Conservation (phyloP, 2,329 filamentous ascomycete genomes). For the Cladosporium velox region DNA sequence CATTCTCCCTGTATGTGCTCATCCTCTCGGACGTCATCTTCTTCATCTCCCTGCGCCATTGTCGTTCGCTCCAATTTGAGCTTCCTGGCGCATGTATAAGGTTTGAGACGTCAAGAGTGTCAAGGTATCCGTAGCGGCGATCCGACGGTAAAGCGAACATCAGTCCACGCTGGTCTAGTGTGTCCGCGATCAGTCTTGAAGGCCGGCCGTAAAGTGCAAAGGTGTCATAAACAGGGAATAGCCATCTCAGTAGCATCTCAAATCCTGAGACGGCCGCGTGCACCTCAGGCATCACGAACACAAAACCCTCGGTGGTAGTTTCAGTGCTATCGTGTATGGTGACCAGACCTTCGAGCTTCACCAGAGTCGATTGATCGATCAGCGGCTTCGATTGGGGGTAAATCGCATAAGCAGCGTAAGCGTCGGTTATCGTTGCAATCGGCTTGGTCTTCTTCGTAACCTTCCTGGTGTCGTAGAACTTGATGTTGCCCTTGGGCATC, state of each 20-base stretch:
- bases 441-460: conserved; percentile 89
- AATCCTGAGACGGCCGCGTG: conserved; percentile 91
- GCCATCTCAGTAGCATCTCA: conserved; percentile 88
- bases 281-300: conserved; percentile 96
- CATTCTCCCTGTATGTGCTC: conserved; percentile 45
- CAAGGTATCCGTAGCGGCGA: conserved; percentile 84
- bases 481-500: conserved; percentile 81
- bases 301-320: conserved; percentile 83
- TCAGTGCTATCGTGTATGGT: conserved; percentile 80
- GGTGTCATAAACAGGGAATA: conserved; percentile 92
- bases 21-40: conserved; percentile 82
- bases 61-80: conserved; percentile 74
- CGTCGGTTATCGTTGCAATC: conserved; percentile 87
- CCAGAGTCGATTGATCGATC: conserved; percentile 88
- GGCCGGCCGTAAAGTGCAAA: conserved; percentile 91
- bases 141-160: conserved; percentile 98
- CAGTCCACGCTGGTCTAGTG: conserved; percentile 80
- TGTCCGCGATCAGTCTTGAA: conserved; percentile 80
- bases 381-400: conserved; percentile 93
- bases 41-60: conserved; percentile 89
- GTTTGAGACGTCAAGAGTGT: conserved; percentile 78
- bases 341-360: conserved; percentile 91
- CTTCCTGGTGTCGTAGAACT: conserved; percentile 88
- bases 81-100: conserved; percentile 80
- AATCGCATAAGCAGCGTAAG: conserved; percentile 90